Conservation (phyloP, 73 alveolate species). For the Uronychia binucleata region DNA sequence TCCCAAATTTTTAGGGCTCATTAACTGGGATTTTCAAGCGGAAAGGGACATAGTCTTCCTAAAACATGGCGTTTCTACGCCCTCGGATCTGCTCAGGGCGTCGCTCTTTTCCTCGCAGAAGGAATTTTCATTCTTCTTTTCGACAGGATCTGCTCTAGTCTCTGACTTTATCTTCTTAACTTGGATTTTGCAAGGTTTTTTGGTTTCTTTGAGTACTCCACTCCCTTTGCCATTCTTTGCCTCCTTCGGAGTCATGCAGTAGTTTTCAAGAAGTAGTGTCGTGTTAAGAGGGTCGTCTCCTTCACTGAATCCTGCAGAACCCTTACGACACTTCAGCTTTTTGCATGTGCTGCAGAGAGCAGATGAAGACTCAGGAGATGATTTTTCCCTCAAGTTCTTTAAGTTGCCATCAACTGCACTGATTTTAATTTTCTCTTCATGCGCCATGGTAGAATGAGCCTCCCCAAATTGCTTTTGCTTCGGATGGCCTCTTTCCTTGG, state of each 20-base stretch:
- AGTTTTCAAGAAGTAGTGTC: neutral
- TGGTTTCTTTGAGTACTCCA: too few species aligned
- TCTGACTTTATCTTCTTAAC: too few species aligned
- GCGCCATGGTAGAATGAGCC: too few species aligned
- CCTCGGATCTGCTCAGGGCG: neutral
- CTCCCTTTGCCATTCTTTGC: neutral
- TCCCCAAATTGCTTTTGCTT: too few species aligned
- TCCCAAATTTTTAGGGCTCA: neutral
- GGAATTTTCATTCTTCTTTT: too few species aligned
- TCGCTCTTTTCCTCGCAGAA: neutral
- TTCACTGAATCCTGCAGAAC: neutral
- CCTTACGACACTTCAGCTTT: neutral
- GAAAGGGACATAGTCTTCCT: neutral
- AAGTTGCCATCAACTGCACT: too few species aligned
- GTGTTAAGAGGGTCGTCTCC: neutral
- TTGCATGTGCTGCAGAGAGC: constrained; percentile 1
- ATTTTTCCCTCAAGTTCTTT: too few species aligned
- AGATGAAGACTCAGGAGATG: too few species aligned
- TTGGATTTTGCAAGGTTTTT: too few species aligned
- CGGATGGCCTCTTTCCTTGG: too few species aligned
- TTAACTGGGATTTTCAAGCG: neutral
- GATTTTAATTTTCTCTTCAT: too few species aligned
- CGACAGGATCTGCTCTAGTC: too few species aligned
- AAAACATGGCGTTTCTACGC: neutral
- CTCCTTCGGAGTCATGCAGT: neutral